Conservation (phyloP, 2,329 filamentous ascomycete genomes). For the Botryosphaeria dothidea region DNA sequence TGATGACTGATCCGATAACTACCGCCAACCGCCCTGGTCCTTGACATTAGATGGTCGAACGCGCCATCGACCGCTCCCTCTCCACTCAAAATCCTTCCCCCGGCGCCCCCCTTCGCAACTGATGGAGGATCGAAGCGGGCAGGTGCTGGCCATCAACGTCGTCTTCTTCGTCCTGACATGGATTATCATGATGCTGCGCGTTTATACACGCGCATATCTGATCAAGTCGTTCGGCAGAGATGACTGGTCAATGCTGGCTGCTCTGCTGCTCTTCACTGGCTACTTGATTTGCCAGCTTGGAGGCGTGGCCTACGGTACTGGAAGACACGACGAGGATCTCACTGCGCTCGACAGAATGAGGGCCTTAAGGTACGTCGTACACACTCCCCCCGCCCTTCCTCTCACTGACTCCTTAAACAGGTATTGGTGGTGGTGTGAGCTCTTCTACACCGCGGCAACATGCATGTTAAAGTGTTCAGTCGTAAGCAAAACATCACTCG, state of each 20-base stretch:
- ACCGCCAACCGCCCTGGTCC: background rate
- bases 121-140: constrained; percentile 26
- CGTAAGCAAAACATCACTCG: constrained; percentile 24
- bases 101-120: background rate
- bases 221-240: constrained; percentile 42
- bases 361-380: constrained; percentile 29
- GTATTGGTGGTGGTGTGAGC: constrained; percentile 58
- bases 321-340: constrained; percentile 38
- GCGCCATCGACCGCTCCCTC: background rate
- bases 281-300: constrained; percentile 43
- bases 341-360: constrained; percentile 28
- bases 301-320: constrained; percentile 42
- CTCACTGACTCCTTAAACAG: constrained; percentile 24
- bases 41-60: background rate
- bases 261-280: constrained; percentile 40
- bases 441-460: constrained; percentile 54
- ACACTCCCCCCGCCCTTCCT: background rate
- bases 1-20: constrained; percentile 13
- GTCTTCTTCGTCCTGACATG: constrained; percentile 41
- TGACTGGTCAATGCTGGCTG: constrained; percentile 44
- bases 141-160: constrained; percentile 33
- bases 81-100: background rate
- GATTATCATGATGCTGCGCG: constrained; percentile 37
- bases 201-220: constrained; percentile 39
- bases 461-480: constrained; percentile 54